Conservation (phyloP, 2,329 filamentous ascomycete genomes). For the Arthrinium phaeospermum region DNA sequence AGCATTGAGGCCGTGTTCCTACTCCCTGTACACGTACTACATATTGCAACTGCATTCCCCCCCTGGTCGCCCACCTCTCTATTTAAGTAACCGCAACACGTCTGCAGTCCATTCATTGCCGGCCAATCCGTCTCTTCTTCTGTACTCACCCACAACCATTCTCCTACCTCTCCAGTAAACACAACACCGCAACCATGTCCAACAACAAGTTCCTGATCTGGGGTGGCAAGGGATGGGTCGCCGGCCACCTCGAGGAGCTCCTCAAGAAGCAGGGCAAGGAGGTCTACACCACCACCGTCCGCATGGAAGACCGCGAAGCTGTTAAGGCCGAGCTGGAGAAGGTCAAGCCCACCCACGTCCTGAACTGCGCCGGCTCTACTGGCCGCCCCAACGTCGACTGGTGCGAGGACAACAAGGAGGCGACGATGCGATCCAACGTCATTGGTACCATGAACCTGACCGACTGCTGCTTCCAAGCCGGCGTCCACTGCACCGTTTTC, state of each 20-base stretch:
- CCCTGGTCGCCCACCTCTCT: constrained; percentile 16
- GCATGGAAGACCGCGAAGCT: constrained; percentile 67
- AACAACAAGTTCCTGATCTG: constrained; percentile 19
- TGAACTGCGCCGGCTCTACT: constrained; percentile 70
- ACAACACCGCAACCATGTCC: constrained; percentile 1
- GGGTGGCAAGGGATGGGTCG: constrained; percentile 57
- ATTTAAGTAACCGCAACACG: background rate
- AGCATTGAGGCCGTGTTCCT: constrained; percentile 11
- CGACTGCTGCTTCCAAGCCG: constrained; percentile 63
- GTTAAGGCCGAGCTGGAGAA: constrained; percentile 62
- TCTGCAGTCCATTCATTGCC: background rate
- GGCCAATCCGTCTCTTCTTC: background rate
- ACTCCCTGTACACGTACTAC: background rate
- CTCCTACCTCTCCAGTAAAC: background rate
- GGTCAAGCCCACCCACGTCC: constrained; percentile 68
- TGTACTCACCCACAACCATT: background rate
- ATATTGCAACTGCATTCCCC: constrained; percentile 11
- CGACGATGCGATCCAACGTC: constrained; percentile 71
- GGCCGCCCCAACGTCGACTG: constrained; percentile 73
- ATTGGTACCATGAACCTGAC: constrained; percentile 68
- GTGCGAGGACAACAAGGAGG: constrained; percentile 73
- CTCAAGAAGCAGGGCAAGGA: constrained; percentile 66
- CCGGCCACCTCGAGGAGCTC: constrained; percentile 63
- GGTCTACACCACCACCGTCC: constrained; percentile 64
- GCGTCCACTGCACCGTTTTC: constrained; percentile 69